Evolutionary conservation across 2,329 filamentous ascomycete genomes (phyloP).

Genomic region (Fusarium palustre): DNA sequence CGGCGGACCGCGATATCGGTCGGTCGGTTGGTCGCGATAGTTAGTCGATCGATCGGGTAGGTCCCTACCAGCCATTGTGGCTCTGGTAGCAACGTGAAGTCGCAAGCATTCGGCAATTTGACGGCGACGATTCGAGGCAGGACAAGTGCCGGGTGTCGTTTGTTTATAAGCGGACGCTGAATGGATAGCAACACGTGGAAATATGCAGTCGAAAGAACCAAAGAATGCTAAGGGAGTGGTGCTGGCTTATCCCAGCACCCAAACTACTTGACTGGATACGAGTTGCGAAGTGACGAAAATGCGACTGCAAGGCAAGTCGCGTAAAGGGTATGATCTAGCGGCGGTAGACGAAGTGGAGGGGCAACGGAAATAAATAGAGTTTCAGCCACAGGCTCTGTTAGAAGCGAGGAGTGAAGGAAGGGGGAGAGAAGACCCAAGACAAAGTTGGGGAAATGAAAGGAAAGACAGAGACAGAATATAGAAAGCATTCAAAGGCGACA

Average conservation of each 20-base stretch:
- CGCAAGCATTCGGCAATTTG: constrained; percentile 31
- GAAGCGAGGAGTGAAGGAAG: not conserved
- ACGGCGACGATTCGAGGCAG: constrained; percentile 1
- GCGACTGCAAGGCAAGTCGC: not conserved
- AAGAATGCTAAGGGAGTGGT: not conserved
- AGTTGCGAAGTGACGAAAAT: not conserved
- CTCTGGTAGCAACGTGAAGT: constrained; percentile 20
- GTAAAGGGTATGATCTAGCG: not conserved
- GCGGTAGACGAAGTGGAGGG: not conserved
- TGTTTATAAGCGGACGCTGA: not conserved
- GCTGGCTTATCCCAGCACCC: not conserved
- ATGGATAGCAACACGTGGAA: not conserved
- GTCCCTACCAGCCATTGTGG: constrained; percentile 41
- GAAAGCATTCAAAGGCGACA: not conserved
- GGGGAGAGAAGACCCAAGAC: not conserved
- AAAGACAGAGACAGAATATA: not conserved
- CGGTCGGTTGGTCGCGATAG: constrained; percentile 26
- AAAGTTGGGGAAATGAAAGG: not conserved
- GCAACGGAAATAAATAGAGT: constrained; percentile 2
- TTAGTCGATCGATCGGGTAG: constrained; percentile 19
- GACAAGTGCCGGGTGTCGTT: not conserved
- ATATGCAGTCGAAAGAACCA: not conserved
- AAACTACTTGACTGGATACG: not conserved
- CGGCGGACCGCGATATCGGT: constrained; percentile 17
- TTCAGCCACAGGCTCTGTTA: not conserved